Evolutionary conservation across 495 filamentous ascomycete species (phyloP).

Genomic region (Talaromyces liani): DNA sequence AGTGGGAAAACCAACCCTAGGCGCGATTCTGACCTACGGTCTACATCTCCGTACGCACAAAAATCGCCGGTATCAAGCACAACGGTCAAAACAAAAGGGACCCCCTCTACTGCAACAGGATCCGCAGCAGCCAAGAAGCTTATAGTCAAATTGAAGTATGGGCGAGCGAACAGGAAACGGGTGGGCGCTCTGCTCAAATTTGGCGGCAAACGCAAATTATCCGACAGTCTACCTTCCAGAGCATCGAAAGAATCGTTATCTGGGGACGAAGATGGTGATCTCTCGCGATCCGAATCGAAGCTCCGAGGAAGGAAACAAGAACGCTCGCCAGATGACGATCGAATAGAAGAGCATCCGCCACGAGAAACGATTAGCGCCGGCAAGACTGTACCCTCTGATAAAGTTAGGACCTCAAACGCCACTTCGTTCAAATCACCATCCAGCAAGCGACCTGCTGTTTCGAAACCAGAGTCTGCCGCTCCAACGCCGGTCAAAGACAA

Average conservation of each 20-base stretch:
- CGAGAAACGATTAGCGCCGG: neutral
- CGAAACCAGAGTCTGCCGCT: constrained; percentile 15
- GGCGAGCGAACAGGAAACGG: constrained; percentile 31
- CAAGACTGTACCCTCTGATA: constrained; percentile 10
- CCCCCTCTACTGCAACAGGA: neutral
- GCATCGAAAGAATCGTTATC: constrained; percentile 19
- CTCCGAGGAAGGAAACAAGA: constrained; percentile 12
- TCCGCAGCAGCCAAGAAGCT: constrained; percentile 6
- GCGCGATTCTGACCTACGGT: neutral
- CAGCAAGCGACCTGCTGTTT: constrained; percentile 15
- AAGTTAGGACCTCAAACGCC: constrained; percentile 23
- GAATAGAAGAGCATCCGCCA: constrained; percentile 12
- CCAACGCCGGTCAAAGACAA: constrained; percentile 24
- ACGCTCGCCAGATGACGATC: constrained; percentile 10
- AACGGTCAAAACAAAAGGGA: neutral
- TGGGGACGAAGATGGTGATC: constrained; percentile 14
- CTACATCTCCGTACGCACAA: neutral
- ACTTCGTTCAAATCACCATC: constrained; percentile 9
- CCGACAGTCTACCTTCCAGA: constrained; percentile 20
- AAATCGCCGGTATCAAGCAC: constrained; percentile 4
- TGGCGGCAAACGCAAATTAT: constrained; percentile 31
- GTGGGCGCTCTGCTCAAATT: constrained; percentile 40
- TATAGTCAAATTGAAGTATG: constrained; percentile 34
- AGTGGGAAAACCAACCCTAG: neutral
- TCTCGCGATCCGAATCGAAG: constrained; percentile 15